Evolutionary conservation across 441 rosid species (phyloP), one percentile per base, ranked within the genome.

Genomic region (Gossypium schwendimanii): DNA sequence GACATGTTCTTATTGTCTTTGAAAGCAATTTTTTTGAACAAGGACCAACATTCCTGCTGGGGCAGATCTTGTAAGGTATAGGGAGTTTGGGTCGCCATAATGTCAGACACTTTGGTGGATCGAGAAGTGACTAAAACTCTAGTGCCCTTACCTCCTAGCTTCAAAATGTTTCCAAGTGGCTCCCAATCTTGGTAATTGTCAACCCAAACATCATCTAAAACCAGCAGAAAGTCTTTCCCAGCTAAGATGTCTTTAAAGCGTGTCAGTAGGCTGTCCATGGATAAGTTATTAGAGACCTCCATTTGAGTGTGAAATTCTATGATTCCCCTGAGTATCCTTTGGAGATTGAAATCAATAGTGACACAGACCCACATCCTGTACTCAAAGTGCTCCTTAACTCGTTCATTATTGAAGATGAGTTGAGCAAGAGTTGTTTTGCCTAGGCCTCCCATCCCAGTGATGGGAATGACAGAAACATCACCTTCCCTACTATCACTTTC

Each of bases 21-120:
- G 39, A 80, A 76, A 8, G 84, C 80, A 20, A 76, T 69, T 15
- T n/a, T 71, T 44, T 72, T 3, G 12, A 67, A 67, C 71, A 67
- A 67, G 15, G 59, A 50, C 71, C 59, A 28, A 28, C 71, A 67
- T 11, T 67, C 44, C 1, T 28, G 10, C 3, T 26, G 15, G 1
- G 71, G 59, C 26, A 67, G 54, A 50, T 2, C 8, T 2, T 67
- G 10, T 36, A 50, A 26, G 3, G 0, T n/a, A 9, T 50, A 50
- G 58, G 71, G 44, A 50, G 59, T 20, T 49, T 26, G 44, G 20
- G 71, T 67, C 26, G 59, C 71, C 67, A 65, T 55, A 50, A 41
- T 33, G 2, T 26, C 0, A 3, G 76, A 67, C 12, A 44, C 71
- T 14, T 1, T 39, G 20, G 8, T 31, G 36, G n/a, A 12, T 45